Evolutionary conservation across 306 rosid species (phyloP).

Genomic region (Casuarina glauca): DNA sequence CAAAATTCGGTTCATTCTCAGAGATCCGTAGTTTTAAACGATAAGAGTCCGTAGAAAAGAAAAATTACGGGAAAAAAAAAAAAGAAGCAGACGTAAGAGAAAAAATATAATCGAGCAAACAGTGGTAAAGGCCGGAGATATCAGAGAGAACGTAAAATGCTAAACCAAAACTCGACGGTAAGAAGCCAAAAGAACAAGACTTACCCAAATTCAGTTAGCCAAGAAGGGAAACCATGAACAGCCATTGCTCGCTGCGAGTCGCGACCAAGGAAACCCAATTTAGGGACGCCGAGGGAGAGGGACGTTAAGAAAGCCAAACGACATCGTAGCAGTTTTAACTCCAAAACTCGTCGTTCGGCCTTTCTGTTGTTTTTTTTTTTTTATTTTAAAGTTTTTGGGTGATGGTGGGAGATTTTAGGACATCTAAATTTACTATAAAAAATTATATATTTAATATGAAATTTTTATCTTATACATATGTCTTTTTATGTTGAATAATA

Average conservation of each 20-base stretch:
- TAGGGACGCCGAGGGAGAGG: no score
- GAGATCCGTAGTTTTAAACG: neutral
- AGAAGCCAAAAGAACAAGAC: neutral
- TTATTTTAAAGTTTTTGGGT: no score
- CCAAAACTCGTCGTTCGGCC: no score
- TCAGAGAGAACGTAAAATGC: neutral
- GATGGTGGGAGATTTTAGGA: no score
- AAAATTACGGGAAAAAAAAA: neutral
- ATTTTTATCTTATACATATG: no score
- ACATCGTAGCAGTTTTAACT: no score
- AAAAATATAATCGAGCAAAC: neutral
- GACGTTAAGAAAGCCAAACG: no score
- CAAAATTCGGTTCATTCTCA: neutral
- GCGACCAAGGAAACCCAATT: no score
- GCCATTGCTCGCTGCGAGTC: neutral
- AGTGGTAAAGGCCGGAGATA: neutral
- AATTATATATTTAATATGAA: no score
- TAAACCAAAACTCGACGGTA: neutral
- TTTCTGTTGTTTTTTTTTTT: no score
- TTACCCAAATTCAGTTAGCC: neutral
- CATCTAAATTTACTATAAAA: no score
- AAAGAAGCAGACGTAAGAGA: neutral
- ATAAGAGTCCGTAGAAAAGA: neutral
- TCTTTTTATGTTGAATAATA: no score
- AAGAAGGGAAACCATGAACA: neutral